phyloP scores from a whole-genome alignment of 2,329 filamentous ascomycete genomes.

The Ophiocordyceps camponoti-leonardi region DNA sequence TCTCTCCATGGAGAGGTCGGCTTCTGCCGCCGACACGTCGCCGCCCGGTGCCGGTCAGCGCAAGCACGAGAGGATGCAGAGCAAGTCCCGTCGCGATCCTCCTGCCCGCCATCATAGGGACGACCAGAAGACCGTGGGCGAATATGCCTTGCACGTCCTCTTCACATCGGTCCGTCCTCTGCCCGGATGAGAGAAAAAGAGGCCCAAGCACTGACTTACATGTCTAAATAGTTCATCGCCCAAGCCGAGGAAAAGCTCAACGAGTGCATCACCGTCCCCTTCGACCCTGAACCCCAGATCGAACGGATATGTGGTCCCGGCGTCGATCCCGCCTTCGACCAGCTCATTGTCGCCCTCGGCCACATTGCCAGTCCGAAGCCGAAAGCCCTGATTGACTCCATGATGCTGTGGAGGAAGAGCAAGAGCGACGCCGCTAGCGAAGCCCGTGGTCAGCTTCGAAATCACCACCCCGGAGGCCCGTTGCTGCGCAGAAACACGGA shows the following conservation, averaged over 20 bases:
- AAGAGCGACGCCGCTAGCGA: conserved; percentile 80
- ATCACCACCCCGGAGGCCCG: conserved; percentile 24
- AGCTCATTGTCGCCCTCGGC: conserved; percentile 80
- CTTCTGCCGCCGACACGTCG: conserved; percentile 27
- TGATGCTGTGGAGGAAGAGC: conserved; percentile 95
- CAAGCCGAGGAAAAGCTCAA: conserved; percentile 95
- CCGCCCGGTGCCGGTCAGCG: conserved; percentile 27
- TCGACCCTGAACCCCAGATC: conserved; percentile 67
- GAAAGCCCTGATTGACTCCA: conserved; percentile 85
- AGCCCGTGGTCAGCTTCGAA: conserved; percentile 38
- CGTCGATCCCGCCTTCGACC: conserved; percentile 78
- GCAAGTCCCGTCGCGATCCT: conserved; percentile 54
- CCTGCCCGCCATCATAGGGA: conserved; percentile 42
- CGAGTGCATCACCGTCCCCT: conserved; percentile 64
- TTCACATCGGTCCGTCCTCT: conserved; percentile 61
- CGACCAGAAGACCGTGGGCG: neutral
- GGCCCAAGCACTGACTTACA: conserved; percentile 3
- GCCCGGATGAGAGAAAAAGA: too few relatives aligned
- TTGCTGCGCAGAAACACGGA: conserved; percentile 61
- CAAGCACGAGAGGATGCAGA: conserved; percentile 44
- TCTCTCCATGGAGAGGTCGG: conserved; percentile 24
- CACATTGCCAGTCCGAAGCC: conserved; percentile 91
- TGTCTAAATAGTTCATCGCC: conserved; percentile 55
- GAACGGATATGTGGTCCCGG: conserved; percentile 84
- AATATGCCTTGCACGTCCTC: conserved; percentile 35